Percentiles rank a stretch among this genome's conserved stretches.
phyloP scores from a whole-genome alignment of 148 eudicot genomes.

The Chenopodium formosanum region DNA sequence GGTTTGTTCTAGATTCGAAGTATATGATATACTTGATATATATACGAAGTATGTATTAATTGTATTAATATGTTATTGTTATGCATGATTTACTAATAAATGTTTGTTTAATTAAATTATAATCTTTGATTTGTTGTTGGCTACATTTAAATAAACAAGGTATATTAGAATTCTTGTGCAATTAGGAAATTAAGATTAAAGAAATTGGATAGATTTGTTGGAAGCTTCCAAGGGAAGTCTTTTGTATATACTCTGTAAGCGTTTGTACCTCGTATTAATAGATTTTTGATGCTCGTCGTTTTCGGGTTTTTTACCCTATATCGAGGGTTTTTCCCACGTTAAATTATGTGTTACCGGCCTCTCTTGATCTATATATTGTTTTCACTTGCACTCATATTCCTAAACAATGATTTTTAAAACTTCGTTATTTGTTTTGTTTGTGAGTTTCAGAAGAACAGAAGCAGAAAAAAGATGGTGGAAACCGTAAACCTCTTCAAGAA shows the following conservation, averaged over 20 bases:
- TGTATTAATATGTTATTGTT: neutral
- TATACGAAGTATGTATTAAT: no score
- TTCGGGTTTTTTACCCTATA: neutral
- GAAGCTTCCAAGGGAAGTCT: neutral
- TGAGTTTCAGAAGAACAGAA: constrained; percentile 40
- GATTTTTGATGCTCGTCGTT: neutral
- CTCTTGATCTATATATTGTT: no score
- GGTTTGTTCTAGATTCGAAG: neutral
- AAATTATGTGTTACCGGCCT: neutral
- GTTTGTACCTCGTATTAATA: neutral
- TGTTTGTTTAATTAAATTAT: no score
- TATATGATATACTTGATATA: no score
- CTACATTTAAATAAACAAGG: neutral
- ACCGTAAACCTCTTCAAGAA: constrained; percentile 60
- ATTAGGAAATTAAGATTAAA: neutral
- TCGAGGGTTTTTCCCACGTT: neutral
- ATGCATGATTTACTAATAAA: neutral
- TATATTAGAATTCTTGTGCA: neutral
- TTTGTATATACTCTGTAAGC: no score
- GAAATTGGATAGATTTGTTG: neutral
- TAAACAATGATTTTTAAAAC: no score
- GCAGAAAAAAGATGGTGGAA: constrained; percentile 62
- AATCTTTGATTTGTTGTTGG: neutral
- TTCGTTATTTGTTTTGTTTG: neutral
- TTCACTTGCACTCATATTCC: no score